These are phyloP conservation scores for Geotrichum cucujoidarum DNA, from an alignment of 1,139 yeast genomes.

Conservation along the genomic window DNA sequence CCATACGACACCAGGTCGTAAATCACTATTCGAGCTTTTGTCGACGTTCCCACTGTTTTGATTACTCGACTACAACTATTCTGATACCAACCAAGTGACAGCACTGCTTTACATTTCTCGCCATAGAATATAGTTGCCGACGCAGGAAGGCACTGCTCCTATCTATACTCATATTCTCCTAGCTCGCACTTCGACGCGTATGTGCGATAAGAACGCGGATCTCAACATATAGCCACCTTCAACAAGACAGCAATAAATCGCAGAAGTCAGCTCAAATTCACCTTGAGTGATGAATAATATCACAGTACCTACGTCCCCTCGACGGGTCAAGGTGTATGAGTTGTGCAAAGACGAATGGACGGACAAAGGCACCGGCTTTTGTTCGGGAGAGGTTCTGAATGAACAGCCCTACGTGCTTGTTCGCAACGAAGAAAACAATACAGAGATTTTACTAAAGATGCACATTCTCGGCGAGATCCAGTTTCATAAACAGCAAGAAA, in stretches of 20 bases:
- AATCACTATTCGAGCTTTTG: no score
- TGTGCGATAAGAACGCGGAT: background rate
- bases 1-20: no score
- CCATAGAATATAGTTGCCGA: no score
- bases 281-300: conserved; percentile 9
- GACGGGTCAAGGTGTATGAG: conserved; percentile 85
- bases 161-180: no score
- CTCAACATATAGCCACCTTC: background rate
- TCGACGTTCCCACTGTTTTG: no score
- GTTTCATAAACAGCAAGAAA: conserved; percentile 91
- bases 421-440: conserved; percentile 59
- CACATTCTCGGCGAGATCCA: conserved; percentile 68
- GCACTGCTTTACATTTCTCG: no score
- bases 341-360: conserved; percentile 81
- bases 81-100: no score
- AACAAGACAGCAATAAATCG: background rate
- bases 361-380: conserved; percentile 90
- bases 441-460: conserved; percentile 59
- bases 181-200: conserved; percentile 3
- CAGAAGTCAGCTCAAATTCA: background rate
- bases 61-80: no score
- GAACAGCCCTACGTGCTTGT: conserved; percentile 62
- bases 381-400: conserved; percentile 60
- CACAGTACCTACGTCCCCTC: conserved; percentile 45
- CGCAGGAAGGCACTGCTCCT: no score